Percentiles rank a stretch among this genome's conserved stretches.
These are phyloP conservation scores for Ustilago bromivora DNA, from an alignment of 1,284 basidiomycete species.

Conservation along the genomic window DNA sequence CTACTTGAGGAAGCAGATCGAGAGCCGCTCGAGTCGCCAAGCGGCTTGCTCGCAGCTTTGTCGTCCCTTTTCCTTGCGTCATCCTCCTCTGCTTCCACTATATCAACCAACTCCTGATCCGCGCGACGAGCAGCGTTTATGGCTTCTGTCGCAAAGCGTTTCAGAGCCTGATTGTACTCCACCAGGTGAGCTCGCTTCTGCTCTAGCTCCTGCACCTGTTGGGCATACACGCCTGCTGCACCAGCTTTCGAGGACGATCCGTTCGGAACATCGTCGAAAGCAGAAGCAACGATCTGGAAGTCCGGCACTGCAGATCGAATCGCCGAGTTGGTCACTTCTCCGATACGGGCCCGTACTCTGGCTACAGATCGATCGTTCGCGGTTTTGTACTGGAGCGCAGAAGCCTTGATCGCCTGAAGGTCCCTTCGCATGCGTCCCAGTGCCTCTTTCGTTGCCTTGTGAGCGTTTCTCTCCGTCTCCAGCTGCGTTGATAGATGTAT, in stretches of 20 bases:
- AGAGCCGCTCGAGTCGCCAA: conserved; percentile 16
- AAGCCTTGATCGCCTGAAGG: conserved; percentile 47
- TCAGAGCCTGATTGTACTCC: conserved; percentile 53
- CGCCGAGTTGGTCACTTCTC: conserved; percentile 55
- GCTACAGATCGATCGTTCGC: conserved; percentile 48
- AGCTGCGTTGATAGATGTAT: conserved; percentile 29
- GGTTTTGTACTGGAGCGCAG: conserved; percentile 49
- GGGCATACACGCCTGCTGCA: conserved; percentile 24
- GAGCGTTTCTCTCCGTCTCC: conserved; percentile 36
- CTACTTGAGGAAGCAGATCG: conserved; percentile 26
- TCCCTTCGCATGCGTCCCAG: conserved; percentile 43
- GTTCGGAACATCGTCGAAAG: conserved; percentile 30
- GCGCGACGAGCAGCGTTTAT: conserved; percentile 48
- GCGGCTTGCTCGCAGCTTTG: conserved; percentile 5
- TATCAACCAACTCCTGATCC: conserved; percentile 41
- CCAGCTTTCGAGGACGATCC: conserved; percentile 21
- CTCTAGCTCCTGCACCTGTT: conserved; percentile 56
- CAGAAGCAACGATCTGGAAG: conserved; percentile 51
- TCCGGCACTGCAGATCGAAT: conserved; percentile 48
- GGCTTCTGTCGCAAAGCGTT: conserved; percentile 50
- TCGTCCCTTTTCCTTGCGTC: conserved; percentile 33
- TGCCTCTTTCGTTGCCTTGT: conserved; percentile 55
- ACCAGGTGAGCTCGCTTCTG: conserved; percentile 44
- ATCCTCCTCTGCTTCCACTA: conserved; percentile 44
- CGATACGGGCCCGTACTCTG: conserved; percentile 45